Evolutionary conservation across 306 rosid genomes (phyloP).

Genomic region (Mimosa bimucronata): DNA sequence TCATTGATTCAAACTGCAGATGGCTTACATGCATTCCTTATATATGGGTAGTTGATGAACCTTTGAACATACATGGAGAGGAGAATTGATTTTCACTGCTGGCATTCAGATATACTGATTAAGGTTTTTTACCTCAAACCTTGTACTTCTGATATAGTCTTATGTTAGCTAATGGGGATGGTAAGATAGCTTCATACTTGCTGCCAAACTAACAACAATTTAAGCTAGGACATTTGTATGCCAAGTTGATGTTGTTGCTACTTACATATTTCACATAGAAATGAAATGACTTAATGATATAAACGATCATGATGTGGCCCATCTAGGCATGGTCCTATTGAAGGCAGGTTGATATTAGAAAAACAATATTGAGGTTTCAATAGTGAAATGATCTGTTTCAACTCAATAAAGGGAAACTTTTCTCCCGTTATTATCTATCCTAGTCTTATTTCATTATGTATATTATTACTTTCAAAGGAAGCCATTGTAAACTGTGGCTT

Average conservation of each 20-base stretch:
- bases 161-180: slow-evolving; percentile 14
- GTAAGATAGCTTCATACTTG: background rate
- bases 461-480: background rate
- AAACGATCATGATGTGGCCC: background rate
- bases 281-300: background rate
- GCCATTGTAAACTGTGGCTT: background rate
- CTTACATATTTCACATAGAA: background rate
- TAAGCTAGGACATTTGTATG: background rate
- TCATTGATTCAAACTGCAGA: slow-evolving; percentile 28
- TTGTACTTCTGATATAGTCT: background rate
- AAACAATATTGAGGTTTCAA: background rate
- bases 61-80: background rate
- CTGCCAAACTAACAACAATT: background rate
- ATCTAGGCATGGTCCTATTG: background rate
- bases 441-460: too few relatives aligned
- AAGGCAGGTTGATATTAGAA: background rate
- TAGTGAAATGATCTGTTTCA: background rate
- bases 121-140: background rate
- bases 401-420: background rate
- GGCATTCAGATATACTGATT: background rate
- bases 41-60: background rate
- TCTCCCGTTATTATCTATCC: background rate
- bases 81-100: background rate
- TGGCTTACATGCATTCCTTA: background rate
- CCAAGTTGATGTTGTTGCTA: background rate